A percentile compares a stretch with the other conserved stretches of the same genome.
Conservation (phyloP, 2,329 filamentous ascomycete species). For the Amylocarpus encephaloides region DNA sequence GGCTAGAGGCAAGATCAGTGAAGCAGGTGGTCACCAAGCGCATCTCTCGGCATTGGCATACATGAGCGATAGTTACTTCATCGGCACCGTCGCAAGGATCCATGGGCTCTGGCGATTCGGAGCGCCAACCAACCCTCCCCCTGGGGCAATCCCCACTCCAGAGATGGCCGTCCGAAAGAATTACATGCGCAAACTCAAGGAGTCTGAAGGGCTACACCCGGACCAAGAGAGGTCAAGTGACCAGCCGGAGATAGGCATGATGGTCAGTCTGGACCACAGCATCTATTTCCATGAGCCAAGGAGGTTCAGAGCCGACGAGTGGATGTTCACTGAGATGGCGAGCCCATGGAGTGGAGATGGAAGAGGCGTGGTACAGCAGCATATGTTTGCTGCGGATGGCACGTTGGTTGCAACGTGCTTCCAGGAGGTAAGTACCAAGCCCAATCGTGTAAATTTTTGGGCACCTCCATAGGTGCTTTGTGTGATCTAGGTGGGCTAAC, state of each 20-base stretch:
- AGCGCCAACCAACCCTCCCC: conserved; percentile 33
- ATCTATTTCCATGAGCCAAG: conserved; percentile 62
- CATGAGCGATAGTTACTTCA: conserved; percentile 88
- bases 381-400: conserved; percentile 65
- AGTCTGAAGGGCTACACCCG: conserved; percentile 1
- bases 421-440: conserved; percentile 53
- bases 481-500: neutral
- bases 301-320: conserved; percentile 57
- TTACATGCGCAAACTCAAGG: conserved; percentile 38
- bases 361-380: conserved; percentile 67
- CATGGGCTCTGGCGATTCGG: conserved; percentile 75
- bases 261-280: conserved; percentile 73
- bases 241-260: conserved; percentile 67
- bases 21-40: conserved; percentile 66
- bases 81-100: conserved; percentile 77
- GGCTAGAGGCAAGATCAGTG: conserved; percentile 66
- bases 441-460: neutral
- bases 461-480: conserved; percentile 5
- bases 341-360: conserved; percentile 76
- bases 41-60: conserved; percentile 88
- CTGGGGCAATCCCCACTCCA: neutral
- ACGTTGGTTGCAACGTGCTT: conserved; percentile 71
- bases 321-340: conserved; percentile 76
- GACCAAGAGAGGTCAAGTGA: conserved; percentile 1
- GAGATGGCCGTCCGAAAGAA: conserved; percentile 40